Evolutionary conservation across 805 yeast genomes (phyloP).

Genomic region (Peterozyma toletana): DNA sequence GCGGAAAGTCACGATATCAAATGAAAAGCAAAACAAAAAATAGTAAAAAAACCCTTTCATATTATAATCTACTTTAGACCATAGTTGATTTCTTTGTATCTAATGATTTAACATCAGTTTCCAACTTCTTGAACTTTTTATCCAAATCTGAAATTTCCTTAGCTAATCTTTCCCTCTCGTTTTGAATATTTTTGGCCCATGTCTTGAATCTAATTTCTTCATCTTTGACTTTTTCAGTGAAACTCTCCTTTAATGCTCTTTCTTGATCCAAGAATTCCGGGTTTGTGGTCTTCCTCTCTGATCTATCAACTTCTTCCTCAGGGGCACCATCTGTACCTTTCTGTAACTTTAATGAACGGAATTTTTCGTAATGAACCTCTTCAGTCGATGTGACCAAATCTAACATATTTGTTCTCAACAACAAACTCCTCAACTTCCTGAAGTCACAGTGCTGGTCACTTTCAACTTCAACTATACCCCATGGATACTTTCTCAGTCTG

Average conservation of each 20-base stretch:
- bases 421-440: slow-evolving; percentile 68
- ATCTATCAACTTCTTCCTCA: not conserved
- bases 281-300: slow-evolving; percentile 55
- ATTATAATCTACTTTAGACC: not conserved
- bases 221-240: slow-evolving; percentile 93
- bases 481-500: slow-evolving; percentile 79
- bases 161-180: slow-evolving; percentile 89
- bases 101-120: slow-evolving; percentile 65
- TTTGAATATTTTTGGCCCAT: slow-evolving; percentile 96
- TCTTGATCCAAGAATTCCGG: slow-evolving; percentile 97
- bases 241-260: slow-evolving; percentile 84
- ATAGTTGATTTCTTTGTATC: slow-evolving; percentile 33
- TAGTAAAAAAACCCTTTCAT: no score
- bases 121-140: slow-evolving; percentile 62
- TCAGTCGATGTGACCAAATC: slow-evolving; percentile 76
- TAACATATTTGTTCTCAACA: slow-evolving; percentile 77
- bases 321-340: slow-evolving; percentile 20
- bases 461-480: slow-evolving; percentile 88
- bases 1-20: no score
- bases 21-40: no score
- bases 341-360: slow-evolving; percentile 66
- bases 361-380: slow-evolving; percentile 75
- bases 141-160: slow-evolving; percentile 90
- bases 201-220: slow-evolving; percentile 97
- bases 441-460: slow-evolving; percentile 83